Base-by-base conservation (phyloP, 345 rosid genomes). In the Moricandia moricandioides region DNA sequence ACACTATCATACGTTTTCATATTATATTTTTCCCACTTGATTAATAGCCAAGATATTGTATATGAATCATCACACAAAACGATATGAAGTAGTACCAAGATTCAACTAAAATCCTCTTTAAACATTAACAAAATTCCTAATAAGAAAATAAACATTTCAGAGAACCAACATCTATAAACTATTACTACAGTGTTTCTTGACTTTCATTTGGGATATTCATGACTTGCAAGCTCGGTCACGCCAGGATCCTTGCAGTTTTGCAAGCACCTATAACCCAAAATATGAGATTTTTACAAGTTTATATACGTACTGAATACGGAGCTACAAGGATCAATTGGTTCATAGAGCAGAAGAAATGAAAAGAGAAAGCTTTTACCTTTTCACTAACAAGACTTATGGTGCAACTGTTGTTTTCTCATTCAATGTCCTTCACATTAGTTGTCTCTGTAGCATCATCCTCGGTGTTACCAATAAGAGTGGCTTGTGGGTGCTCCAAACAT, bases 161-260 rank as follows among this genome's bases (percentile, higher is more conserved):
- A 55, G 24, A 54, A 65, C n/a, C n/a, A n/a, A n/a, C n/a, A n/a
- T n/a, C n/a, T n/a, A n/a, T n/a, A n/a, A n/a, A n/a, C n/a, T n/a
- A n/a, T n/a, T n/a, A n/a, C n/a, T n/a, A n/a, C n/a, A n/a, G n/a
- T n/a, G n/a, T n/a, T n/a, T n/a, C 29, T 35, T 18, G 61, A 40
- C 17, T 58, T 40, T n/a, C 37, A 30, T n/a, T n/a, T n/a, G n/a
- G n/a, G n/a, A n/a, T n/a, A n/a, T 27, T 79, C 87, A 86, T 14
- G 74, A 65, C 82, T 88, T 94, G 14, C 96, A 89, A 55, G 89
- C 95, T 16, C 98, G 90, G 81, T 91, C 95, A 63, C 97, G 96
- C 98, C 98, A 94, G 14, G 97, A 91, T 70, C 93, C 95, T 84
- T 87, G 90, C 69, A 91, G 97, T 88, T 88, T 91, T 58, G 89